phyloP scores from a whole-genome alignment of 1,284 basidiomycete species.

The Austropuccinia psidii region DNA sequence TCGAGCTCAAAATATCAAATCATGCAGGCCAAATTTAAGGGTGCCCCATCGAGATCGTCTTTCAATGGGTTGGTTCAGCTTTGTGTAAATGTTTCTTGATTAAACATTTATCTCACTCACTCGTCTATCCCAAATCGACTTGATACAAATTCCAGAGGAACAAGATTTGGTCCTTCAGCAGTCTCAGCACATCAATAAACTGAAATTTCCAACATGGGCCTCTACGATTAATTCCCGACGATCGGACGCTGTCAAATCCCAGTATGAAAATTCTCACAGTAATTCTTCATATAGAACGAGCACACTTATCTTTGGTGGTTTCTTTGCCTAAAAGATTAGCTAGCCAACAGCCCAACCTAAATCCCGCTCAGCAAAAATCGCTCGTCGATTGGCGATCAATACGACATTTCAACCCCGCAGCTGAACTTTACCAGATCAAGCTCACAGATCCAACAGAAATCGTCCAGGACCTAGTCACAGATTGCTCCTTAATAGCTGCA shows the following conservation, averaged over 20 bases:
- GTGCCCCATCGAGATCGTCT: conserved; percentile 8
- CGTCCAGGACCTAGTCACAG: conserved; percentile 29
- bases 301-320: too few species aligned
- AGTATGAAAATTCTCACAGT: too few species aligned
- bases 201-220: conserved; percentile 1
- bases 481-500: conserved; percentile 35
- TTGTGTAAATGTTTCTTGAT: background rate
- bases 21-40: conserved; percentile 6
- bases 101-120: background rate
- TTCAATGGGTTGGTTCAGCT: conserved; percentile 7
- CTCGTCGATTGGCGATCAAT: conserved; percentile 19
- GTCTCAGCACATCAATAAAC: conserved; percentile 19
- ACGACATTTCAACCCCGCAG: background rate
- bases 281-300: too few species aligned
- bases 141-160: conserved; percentile 10
- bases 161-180: conserved; percentile 20
- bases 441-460: conserved; percentile 28
- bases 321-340: conserved; percentile 2
- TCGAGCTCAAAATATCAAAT: conserved; percentile 30
- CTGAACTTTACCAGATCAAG: background rate
- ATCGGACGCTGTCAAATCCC: too few species aligned
- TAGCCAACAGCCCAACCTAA: conserved; percentile 2
- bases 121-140: background rate
- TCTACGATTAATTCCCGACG: too few species aligned
- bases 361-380: background rate